Evolutionary conservation across 2,329 filamentous ascomycete genomes (phyloP), one percentile per base, ranked within the genome.

Genomic region (Aspergillus cejpii): DNA sequence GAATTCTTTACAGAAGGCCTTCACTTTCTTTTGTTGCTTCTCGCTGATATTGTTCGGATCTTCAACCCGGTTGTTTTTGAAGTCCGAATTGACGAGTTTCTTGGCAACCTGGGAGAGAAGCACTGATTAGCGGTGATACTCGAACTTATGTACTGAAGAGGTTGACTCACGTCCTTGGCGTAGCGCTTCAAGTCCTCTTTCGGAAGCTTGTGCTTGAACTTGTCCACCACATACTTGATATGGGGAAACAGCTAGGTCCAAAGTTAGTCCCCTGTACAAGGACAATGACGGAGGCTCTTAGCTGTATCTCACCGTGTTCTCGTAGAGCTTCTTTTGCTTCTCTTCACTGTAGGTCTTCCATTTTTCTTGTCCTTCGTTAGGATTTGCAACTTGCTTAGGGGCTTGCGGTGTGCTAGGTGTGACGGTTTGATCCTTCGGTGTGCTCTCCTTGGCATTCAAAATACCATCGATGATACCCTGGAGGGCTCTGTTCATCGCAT

Each of bases 261-360:
- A 60, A 26, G 48, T 56, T 43, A 56, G 51, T 14, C 2, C 7
- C 21, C n/a, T 4, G 29, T 34, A 19, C 31, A 17, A 17, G 31
- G 15, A 34, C 5, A 20, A 34, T 17, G 10, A 20, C 31, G 34
- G 39, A 8, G 15, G 37, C 15, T 36, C 12, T 7, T 26, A 17
- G n/a, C 7, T 15, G 28, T 3, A 11, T 73, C 86, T 65, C 75
- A 94, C 88, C 41, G 89, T 94, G 61, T 90, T 90, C 66, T 96
- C 90, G 59, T 96, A 97, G 2, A 95, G 76, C 71, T 88, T 95
- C 79, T 89, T 94, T 68, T 92, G 87, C 69, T 96, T 96, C 53
- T 96, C 90, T 54, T 74, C 64, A 43, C 68, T 65, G 47, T 72
- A 71, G 41, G 69, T 74, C 59, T 72, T 75, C 55, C 74, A 74